Conservation (phyloP, 2,329 filamentous ascomycete species). For the Epichloe glyceriae region DNA sequence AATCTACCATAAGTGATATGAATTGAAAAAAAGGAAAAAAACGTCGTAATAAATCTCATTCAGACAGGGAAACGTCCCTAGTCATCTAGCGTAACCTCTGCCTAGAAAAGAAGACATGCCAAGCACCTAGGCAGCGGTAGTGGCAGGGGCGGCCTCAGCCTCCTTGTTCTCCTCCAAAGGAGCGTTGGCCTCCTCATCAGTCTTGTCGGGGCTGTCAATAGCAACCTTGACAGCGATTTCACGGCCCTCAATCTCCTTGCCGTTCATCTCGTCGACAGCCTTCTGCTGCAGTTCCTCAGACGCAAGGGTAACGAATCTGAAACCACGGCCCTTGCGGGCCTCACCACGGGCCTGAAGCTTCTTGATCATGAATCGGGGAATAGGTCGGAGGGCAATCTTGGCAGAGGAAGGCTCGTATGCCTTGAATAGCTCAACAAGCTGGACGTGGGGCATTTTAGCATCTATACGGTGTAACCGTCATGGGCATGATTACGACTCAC, state of each 20-base stretch:
- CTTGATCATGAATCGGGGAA: constrained; percentile 99
- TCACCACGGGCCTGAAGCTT: constrained; percentile 98
- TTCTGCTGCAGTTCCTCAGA: constrained; percentile 96
- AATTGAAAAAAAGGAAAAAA: constrained; percentile 16
- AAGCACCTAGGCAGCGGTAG: constrained; percentile 20
- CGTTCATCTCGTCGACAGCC: constrained; percentile 97
- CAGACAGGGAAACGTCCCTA: constrained; percentile 14
- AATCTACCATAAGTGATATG: constrained; percentile 26
- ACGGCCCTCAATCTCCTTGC: constrained; percentile 95
- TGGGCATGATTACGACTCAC: constrained; percentile 34
- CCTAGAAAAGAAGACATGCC: constrained; percentile 3
- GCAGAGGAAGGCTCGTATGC: constrained; percentile 86
- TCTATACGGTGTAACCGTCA: neutral
- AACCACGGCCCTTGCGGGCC: constrained; percentile 96
- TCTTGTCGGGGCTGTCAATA: constrained; percentile 98
- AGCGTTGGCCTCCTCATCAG: constrained; percentile 65
- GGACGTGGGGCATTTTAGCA: neutral
- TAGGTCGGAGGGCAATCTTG: constrained; percentile 97
- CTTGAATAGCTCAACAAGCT: constrained; percentile 96
- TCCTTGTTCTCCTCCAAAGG: constrained; percentile 33
- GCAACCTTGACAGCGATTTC: constrained; percentile 99
- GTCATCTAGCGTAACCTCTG: constrained; percentile 12
- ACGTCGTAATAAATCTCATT: constrained; percentile 25
- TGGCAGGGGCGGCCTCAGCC: constrained; percentile 14
- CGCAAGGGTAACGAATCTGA: constrained; percentile 92